phyloP scores from a whole-genome alignment of 1,284 basidiomycete genomes.

The Hemileia vastatrix region DNA sequence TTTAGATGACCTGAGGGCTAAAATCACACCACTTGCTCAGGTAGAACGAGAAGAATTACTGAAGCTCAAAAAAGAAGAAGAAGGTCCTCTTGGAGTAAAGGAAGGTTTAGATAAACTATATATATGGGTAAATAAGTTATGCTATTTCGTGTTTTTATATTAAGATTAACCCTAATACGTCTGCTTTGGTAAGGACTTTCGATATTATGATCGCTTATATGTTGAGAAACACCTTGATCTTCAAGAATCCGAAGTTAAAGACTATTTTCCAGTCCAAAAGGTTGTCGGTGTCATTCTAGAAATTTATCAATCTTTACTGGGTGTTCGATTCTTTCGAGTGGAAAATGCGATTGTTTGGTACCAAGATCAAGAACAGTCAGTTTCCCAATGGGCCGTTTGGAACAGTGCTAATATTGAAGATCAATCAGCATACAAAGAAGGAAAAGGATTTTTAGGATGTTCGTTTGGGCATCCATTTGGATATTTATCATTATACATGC shows the following conservation, averaged over 20 bases:
- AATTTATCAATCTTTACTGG: conserved; percentile 68
- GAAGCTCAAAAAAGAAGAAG: conserved; percentile 62
- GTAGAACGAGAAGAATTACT: conserved; percentile 60
- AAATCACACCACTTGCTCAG: conserved; percentile 60
- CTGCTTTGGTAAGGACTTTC: conserved; percentile 53
- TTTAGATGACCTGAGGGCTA: conserved; percentile 60
- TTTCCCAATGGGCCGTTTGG: conserved; percentile 22
- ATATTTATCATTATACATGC: neutral
- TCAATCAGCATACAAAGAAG: conserved; percentile 5
- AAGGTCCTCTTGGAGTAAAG: conserved; percentile 52
- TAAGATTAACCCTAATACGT: conserved; percentile 26
- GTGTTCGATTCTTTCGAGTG: conserved; percentile 60
- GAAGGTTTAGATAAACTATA: conserved; percentile 60
- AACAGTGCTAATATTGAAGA: conserved; percentile 3
- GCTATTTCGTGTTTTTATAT: conserved; percentile 26
- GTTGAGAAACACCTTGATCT: conserved; percentile 50
- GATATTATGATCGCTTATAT: conserved; percentile 14
- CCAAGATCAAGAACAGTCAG: too few relatives aligned
- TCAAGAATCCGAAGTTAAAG: conserved; percentile 66
- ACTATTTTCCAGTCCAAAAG: conserved; percentile 70
- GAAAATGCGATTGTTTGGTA: conserved; percentile 55
- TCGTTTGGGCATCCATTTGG: neutral
- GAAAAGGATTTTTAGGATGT: conserved; percentile 20
- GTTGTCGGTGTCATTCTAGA: conserved; percentile 67
- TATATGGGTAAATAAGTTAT: conserved; percentile 55